These are phyloP conservation scores for Nicotiana noctiflora DNA, from an alignment of 257 asterid genomes.

Conservation along the genomic window DNA sequence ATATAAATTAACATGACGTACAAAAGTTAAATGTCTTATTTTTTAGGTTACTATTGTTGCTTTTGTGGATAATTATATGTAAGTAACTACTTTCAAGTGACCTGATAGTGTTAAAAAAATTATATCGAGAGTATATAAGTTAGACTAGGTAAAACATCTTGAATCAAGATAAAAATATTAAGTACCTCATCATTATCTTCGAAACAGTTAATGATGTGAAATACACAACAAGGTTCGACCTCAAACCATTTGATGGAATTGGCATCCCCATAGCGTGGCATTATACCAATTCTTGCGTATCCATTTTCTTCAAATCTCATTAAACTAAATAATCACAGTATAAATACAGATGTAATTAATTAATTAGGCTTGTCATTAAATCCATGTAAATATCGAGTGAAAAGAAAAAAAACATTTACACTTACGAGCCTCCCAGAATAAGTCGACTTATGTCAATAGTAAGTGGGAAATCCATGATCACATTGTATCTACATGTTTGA, in stretches of 20 bases:
- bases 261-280: conserved; percentile 78
- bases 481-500: conserved; percentile 39
- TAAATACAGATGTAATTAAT: background rate
- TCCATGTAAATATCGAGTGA: background rate
- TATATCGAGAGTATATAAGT: too few relatives aligned
- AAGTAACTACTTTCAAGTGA: too few relatives aligned
- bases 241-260: conserved; percentile 60
- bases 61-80: too few relatives aligned
- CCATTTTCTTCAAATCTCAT: conserved; percentile 37
- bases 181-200: conserved; percentile 54
- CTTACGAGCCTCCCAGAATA: conserved; percentile 56
- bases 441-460: conserved; percentile 47
- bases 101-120: too few relatives aligned
- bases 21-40: background rate
- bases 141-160: too few relatives aligned
- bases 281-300: conserved; percentile 60
- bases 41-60: too few relatives aligned
- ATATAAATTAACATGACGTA: too few relatives aligned
- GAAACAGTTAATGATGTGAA: conserved; percentile 58
- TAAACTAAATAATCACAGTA: conserved; percentile 21
- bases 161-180: background rate
- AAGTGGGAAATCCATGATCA: conserved; percentile 56
- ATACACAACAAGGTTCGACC: conserved; percentile 50
- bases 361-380: background rate
- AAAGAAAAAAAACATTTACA: conserved; percentile 5